Conservation (phyloP, 2,329 filamentous ascomycete species). For the Fusarium siculi region DNA sequence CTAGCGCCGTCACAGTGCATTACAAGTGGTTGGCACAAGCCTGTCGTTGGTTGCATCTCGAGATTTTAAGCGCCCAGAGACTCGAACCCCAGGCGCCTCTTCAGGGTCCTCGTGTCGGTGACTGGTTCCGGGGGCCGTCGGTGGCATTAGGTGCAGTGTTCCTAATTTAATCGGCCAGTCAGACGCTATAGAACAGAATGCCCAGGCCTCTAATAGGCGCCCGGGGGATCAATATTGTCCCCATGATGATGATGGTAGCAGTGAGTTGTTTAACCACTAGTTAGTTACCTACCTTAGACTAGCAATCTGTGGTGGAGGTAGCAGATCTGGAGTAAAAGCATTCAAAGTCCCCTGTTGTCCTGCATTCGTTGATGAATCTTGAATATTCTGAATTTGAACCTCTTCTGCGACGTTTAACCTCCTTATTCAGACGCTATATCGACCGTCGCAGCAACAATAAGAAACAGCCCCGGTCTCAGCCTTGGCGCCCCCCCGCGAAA, state of each 20-base stretch:
- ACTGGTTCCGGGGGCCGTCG: conserved; percentile 12
- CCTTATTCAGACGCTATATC: conserved; percentile 22
- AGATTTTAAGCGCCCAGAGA: conserved; percentile 41
- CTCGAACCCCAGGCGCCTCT: conserved; percentile 22
- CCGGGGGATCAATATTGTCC: conserved; percentile 20
- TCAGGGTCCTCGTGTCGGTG: conserved; percentile 9
- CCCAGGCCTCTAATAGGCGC: conserved; percentile 42
- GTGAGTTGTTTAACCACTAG: not conserved
- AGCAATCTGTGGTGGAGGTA: not conserved
- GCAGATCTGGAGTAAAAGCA: conserved; percentile 22
- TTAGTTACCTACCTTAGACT: too few relatives aligned
- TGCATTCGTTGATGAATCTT: not conserved
- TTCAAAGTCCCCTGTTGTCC: conserved; percentile 18
- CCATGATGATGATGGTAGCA: conserved; percentile 4
- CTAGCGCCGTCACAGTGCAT: conserved; percentile 46
- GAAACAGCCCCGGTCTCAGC: conserved; percentile 13
- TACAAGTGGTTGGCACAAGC: conserved; percentile 20
- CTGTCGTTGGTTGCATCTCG: conserved; percentile 35
- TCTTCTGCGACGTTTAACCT: conserved; percentile 31
- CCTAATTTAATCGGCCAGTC: conserved; percentile 46
- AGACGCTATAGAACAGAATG: conserved; percentile 23
- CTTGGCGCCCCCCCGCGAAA: conserved; percentile 38
- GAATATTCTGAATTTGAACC: not conserved
- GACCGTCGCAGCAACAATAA: conserved; percentile 11
- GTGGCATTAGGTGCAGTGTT: conserved; percentile 37